Evolutionary conservation across 1,284 basidiomycete genomes (phyloP), one percentile per base, ranked within the genome.

Genomic region (Trichosporon faecale): DNA sequence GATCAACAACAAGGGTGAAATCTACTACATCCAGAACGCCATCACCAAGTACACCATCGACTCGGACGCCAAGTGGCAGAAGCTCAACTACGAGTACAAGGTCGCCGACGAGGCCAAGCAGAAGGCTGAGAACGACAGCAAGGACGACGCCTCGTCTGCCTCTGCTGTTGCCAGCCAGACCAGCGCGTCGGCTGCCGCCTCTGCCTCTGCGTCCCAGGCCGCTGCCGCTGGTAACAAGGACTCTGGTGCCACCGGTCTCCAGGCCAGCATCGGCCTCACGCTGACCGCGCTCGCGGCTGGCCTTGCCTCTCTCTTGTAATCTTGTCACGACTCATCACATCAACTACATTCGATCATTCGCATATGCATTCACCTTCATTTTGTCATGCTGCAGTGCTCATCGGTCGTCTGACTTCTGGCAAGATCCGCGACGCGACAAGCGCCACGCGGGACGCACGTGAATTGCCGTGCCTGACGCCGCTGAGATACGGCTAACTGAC

Each of bases 1-100:
- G 82, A 87, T 94, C 67, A 86, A 89, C 68, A 87, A 88, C 40
- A 84, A 86, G 21, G 92, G 91, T 60, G 83, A 86, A 3, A 85
- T 94, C 52, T 88, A 87, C 65, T 94, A 88, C 85, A 83, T 94
- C 49, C 85, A 89, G 0, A 91, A 89, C 82, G 87, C 83, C 66
- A 71, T 83, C 70, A 31, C 69, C 29, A 76, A 77, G 66, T 86
- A 87, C 74, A 75, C 75, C 21, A 81, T 83, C 52, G 66, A 64
- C 12, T 72, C 75, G 18, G 66, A 73, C 23, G 78, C 81, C 6
- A 72, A 74, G 27, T 85, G 84, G 84, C 68, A 76, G 49, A 83
- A 82, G 76, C 73, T 83, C 72, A 73, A 73, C 64, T 84, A 83
- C 73, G 23, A 70, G 68, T 35, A 72, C 72, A 65, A 68, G 55